Base-by-base conservation (phyloP, 306 rosid species). In the Inga oerstediana region DNA sequence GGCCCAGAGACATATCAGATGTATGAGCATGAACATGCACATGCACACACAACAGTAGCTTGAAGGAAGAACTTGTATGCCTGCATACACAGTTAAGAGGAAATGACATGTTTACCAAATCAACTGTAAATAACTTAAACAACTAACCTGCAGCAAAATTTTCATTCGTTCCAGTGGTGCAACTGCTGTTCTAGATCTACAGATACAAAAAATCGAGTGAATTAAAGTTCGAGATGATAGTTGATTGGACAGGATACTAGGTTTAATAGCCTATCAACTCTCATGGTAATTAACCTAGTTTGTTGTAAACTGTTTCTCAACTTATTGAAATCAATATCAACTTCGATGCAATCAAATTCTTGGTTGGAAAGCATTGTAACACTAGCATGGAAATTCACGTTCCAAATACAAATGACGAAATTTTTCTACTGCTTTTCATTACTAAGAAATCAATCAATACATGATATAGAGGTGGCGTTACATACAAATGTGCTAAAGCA, bases 101-200 rank as follows among this genome's bases (percentile, higher is more conserved):
- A 81, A 49, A 48, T 70, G 37, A 68, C 7, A 64, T 45, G 15
- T 3, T 46, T 71, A 62, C n/a, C 77, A 24, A 83, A 46, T 62
- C 37, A 74, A 39, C 32, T 49, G 59, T 20, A 81, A 76, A 73
- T 44, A 75, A 68, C 72, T 48, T 74, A 52, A 43, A n/a, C 69
- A 82, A 88, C 79, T 39, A 77, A 97, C 99, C 98, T 97, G 99
- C 17, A 97, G 91, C 89, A 97, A 91, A 84, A 97, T 97, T 88
- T 97, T 97, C 92, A 97, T 73, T 67, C 99, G 92, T 85, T 97
- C 99, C 81, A 97, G 88, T 16, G 99, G 99, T 79, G 99, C 99
- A 87, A 97, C 99, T 20, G 99, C 99, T 3, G 99, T 97, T 52
- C 99, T 94, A 67, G 99, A 97, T 84, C 99, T 97, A 92, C 22